phyloP scores from a whole-genome alignment of 2,329 filamentous ascomycete genomes.

The Fusarium chuoi region DNA sequence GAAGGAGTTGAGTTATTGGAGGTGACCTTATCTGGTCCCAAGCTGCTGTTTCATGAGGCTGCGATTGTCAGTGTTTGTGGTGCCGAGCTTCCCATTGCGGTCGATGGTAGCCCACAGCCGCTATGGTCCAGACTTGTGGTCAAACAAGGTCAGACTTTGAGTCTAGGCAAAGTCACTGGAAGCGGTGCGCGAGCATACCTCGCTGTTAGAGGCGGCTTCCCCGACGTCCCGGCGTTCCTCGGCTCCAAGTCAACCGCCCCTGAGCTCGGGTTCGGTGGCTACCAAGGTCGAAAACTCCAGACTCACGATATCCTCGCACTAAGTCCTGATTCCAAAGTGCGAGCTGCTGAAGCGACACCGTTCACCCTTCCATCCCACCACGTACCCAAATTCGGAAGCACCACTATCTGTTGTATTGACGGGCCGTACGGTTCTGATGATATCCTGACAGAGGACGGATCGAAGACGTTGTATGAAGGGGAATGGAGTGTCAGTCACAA shows the following conservation, averaged over 20 bases:
- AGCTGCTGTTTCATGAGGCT: not conserved
- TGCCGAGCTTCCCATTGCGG: not conserved
- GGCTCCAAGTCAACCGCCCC: conserved; percentile 69
- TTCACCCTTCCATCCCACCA: not conserved
- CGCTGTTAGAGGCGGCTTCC: conserved; percentile 27
- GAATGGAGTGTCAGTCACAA: not conserved
- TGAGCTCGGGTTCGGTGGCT: conserved; percentile 66
- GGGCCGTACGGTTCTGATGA: not conserved
- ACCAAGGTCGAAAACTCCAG: conserved; percentile 66
- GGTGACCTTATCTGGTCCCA: not conserved
- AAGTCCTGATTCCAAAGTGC: not conserved
- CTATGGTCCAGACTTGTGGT: not conserved
- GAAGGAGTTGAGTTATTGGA: not conserved
- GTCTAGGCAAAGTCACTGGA: not conserved
- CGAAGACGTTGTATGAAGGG: not conserved
- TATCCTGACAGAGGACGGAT: not conserved
- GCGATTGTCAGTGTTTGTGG: not conserved
- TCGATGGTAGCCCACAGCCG: not conserved
- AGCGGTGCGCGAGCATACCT: not conserved
- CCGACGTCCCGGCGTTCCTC: conserved; percentile 64
- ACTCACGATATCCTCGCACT: conserved; percentile 45
- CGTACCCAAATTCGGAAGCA: not conserved
- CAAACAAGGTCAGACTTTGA: not conserved
- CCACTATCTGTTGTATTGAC: not conserved
- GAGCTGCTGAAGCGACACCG: too few species aligned